phyloP scores from a whole-genome alignment of 768 basidiomycete species.

The Sarcomyxa edulis region DNA sequence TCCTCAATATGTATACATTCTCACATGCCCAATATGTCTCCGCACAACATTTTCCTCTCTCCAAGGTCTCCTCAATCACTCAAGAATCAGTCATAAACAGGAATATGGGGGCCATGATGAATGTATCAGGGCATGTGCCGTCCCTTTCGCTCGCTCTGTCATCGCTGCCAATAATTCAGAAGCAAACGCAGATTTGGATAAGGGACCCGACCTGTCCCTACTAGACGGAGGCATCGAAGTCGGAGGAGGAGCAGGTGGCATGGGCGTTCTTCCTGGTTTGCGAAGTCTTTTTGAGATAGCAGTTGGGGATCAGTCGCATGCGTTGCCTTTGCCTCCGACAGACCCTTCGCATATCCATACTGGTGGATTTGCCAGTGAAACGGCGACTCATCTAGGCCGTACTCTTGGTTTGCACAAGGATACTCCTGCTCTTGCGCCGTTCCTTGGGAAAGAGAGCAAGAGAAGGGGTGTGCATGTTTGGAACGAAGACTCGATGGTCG shows the following conservation, averaged over 20 bases:
- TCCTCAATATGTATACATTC: conserved; percentile 15
- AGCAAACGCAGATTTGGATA: neutral
- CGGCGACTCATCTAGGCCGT: conserved; percentile 24
- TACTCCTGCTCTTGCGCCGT: conserved; percentile 43
- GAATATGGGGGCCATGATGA: conserved; percentile 55
- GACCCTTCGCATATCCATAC: too few species aligned
- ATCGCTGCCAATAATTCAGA: conserved; percentile 21
- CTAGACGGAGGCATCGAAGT: conserved; percentile 38
- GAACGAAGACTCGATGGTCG: conserved; percentile 30
- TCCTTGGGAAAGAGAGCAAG: conserved; percentile 37
- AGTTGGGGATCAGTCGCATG: conserved; percentile 32
- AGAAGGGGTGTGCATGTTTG: conserved; percentile 38
- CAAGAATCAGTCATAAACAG: conserved; percentile 39
- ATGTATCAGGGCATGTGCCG: conserved; percentile 46
- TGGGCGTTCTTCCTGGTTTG: conserved; percentile 39
- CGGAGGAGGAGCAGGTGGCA: conserved; percentile 33
- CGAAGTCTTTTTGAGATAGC: conserved; percentile 46
- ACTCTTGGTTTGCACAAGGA: conserved; percentile 46
- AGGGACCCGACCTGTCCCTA: conserved; percentile 29
- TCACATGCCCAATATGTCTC: conserved; percentile 41
- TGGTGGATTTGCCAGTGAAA: too few species aligned
- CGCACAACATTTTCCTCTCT: conserved; percentile 42
- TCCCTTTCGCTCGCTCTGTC: too few species aligned
- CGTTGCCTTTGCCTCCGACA: too few species aligned
- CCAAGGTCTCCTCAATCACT: conserved; percentile 52